Evolutionary conservation across 306 rosid genomes (phyloP).

Genomic region (Lathyrus oleraceus): DNA sequence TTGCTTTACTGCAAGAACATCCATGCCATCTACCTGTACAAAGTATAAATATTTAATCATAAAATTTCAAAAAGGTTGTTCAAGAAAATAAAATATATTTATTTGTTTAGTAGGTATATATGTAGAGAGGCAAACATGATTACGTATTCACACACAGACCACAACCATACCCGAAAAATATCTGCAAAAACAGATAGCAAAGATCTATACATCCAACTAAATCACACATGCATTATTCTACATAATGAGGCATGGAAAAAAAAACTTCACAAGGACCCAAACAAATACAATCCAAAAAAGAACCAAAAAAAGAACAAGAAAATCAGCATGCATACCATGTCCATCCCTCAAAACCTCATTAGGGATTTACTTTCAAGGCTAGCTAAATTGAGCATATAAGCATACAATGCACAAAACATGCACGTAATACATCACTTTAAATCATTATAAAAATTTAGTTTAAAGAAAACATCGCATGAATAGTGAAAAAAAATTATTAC

Average conservation of each 20-base stretch:
- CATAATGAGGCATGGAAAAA: conserved; percentile 14
- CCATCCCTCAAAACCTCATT: conserved; percentile 8
- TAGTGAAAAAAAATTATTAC: not conserved
- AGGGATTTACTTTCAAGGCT: not conserved
- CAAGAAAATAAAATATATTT: not conserved
- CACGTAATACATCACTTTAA: not conserved
- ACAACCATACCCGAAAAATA: not conserved
- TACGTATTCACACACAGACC: not conserved
- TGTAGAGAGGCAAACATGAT: conserved; percentile 1
- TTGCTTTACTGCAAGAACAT: conserved; percentile 90
- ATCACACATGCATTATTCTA: conserved; percentile 12
- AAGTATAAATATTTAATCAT: conserved; percentile 25
- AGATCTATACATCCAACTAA: conserved; percentile 17
- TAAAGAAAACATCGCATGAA: not conserved
- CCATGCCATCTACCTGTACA: conserved; percentile 96
- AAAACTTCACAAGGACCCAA: not conserved
- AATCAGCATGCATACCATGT: not conserved
- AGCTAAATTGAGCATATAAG: conserved; percentile 21
- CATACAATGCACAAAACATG: not conserved
- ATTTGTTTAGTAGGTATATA: not conserved
- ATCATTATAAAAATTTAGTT: not conserved
- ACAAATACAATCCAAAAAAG: conserved; percentile 1
- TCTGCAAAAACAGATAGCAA: not conserved
- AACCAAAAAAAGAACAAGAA: conserved; percentile 22
- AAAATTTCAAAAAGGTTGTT: not conserved